Conservation (phyloP, 1,284 basidiomycete genomes). For the Stygiomarasmius scandens region DNA sequence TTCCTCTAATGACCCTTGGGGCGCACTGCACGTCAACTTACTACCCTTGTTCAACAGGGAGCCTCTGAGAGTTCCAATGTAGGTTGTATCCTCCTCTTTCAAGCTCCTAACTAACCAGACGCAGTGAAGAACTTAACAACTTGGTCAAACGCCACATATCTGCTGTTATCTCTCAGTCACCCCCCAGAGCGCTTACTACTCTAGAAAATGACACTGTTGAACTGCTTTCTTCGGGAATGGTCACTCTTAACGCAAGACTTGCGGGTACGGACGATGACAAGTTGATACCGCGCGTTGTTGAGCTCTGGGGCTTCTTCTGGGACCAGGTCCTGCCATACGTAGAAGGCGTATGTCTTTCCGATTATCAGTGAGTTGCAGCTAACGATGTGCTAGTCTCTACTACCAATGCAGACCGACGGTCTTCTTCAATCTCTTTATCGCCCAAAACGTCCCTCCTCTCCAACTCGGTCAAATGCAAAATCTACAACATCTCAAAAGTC, state of each 20-base stretch:
- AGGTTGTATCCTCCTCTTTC: slow-evolving; percentile 26
- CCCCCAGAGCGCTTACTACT: slow-evolving; percentile 62
- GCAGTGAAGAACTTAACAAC: slow-evolving; percentile 87
- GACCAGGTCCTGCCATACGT: slow-evolving; percentile 89
- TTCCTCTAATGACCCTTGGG: slow-evolving; percentile 69
- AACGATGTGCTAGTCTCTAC: slow-evolving; percentile 54
- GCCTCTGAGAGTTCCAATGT: slow-evolving; percentile 86
- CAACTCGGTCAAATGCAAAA: slow-evolving; percentile 52
- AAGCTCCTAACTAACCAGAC: not conserved
- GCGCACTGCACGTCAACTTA: slow-evolving; percentile 81
- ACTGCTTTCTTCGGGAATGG: slow-evolving; percentile 86
- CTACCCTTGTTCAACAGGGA: slow-evolving; percentile 93
- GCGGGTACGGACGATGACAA: slow-evolving; percentile 72
- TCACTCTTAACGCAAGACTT: slow-evolving; percentile 88
- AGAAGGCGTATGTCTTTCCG: slow-evolving; percentile 61
- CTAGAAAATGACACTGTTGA: slow-evolving; percentile 84
- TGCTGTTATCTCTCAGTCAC: slow-evolving; percentile 63
- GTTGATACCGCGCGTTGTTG: slow-evolving; percentile 77
- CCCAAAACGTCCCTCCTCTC: slow-evolving; percentile 64
- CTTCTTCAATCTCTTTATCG: slow-evolving; percentile 69
- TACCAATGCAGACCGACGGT: slow-evolving; percentile 77
- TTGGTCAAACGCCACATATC: slow-evolving; percentile 81
- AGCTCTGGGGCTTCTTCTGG: slow-evolving; percentile 95
- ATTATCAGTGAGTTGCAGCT: not conserved
- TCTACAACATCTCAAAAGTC: slow-evolving; percentile 23